phyloP scores from a whole-genome alignment of 2,329 filamentous ascomycete species.

The Aspergillus caelatus region DNA sequence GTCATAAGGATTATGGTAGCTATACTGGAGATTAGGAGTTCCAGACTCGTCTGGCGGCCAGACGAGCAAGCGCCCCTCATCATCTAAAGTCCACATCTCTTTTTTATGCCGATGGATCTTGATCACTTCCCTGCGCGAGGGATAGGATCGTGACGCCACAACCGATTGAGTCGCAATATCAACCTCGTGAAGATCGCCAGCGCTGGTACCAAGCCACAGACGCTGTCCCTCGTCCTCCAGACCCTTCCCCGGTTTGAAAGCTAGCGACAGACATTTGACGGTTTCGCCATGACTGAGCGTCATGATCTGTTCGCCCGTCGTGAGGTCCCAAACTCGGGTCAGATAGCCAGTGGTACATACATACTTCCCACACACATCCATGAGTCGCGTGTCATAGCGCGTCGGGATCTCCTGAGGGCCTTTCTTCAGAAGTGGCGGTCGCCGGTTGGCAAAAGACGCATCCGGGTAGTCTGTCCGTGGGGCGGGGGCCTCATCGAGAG shows the following conservation, averaged over 20 bases:
- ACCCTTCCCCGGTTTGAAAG: conserved; percentile 80
- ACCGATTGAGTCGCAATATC: conserved; percentile 76
- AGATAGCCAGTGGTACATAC: conserved; percentile 85
- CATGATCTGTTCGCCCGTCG: conserved; percentile 79
- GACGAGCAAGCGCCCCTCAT: conserved; percentile 80
- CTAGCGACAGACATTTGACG: conserved; percentile 75
- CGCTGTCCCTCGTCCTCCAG: conserved; percentile 78
- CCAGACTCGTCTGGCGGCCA: conserved; percentile 80
- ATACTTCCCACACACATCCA: conserved; percentile 85
- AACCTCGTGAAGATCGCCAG: conserved; percentile 85
- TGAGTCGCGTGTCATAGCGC: conserved; percentile 82
- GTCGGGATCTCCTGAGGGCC: conserved; percentile 76
- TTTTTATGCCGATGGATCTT: conserved; percentile 84
- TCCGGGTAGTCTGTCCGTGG: conserved; percentile 75
- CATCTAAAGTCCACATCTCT: conserved; percentile 93
- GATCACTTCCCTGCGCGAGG: conserved; percentile 76
- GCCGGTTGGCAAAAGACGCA: conserved; percentile 78
- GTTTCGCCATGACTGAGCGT: conserved; percentile 83
- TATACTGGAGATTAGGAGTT: conserved; percentile 72
- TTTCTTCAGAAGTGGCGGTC: conserved; percentile 73
- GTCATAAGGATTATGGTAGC: conserved; percentile 68
- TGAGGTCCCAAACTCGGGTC: conserved; percentile 84
- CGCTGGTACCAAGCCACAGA: conserved; percentile 87
- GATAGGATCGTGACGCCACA: conserved; percentile 69
- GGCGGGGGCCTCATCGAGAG: conserved; percentile 54